Base-by-base conservation (phyloP, 306 rosid species). In the Styphnolobium japonicum region DNA sequence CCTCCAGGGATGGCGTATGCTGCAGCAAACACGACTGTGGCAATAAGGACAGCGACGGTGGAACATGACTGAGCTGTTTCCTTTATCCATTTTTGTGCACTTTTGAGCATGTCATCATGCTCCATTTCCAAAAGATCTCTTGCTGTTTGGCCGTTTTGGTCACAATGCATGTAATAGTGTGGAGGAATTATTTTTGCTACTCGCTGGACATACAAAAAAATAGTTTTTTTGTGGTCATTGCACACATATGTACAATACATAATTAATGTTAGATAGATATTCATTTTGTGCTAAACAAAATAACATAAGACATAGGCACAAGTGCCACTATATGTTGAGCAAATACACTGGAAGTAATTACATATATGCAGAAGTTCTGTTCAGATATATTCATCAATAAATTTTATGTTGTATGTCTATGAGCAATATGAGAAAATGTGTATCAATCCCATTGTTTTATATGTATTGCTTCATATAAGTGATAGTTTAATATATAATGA, bases 1-100 rank as follows among this genome's bases (percentile, higher is more conserved):
- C 86, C 82, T 7, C 86, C 83, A 0, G 89, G 89, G 10, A 86
- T 66, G 1, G 85, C 60, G 75, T 82, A 86, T 7, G 85, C 82
- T 0, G 85, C 86, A 0, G 78, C 83, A 61, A 86, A 82, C 34
- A 79, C 89, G 0, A 82, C 82, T 0, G 82, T 64, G 14, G 85
- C 82, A 2, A 86, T 71, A 2, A 86, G 75, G 3, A 52, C 73
- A 2, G 85, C 82, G 3, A 79, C 80, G 0, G 77, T n/a, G 4
- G 86, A 79, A 31, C 85, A 82, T 18, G 86, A 57, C 18, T 71
- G 43, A 11, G 83, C 60, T 4, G 86, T 79, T 9, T 21, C 69
- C 33, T 64, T 65, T 6, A 86, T 18, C 85, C 85, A 79, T 0
- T 70, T 19, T 4, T 65, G 77, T 79, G 89, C 86, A 0, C 49